These are phyloP conservation scores for Wickerhamomyces subpelliculosus DNA, from an alignment of 805 yeast species.

Conservation along the genomic window DNA sequence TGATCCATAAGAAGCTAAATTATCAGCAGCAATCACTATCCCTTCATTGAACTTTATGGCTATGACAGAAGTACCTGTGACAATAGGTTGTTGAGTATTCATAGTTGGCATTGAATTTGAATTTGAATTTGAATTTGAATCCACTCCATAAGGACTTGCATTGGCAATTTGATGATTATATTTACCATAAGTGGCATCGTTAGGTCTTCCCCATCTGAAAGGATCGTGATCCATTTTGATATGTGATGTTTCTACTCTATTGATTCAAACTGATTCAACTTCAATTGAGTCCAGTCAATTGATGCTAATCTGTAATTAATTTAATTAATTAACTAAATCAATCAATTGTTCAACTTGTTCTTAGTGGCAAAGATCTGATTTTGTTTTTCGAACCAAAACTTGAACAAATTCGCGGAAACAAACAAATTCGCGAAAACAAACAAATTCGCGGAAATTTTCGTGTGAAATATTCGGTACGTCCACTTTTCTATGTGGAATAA, in stretches of 20 bases:
- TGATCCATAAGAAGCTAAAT: conserved; percentile 89
- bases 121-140: conserved; percentile 5
- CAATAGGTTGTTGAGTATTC: conserved; percentile 91
- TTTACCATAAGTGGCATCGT: conserved; percentile 70
- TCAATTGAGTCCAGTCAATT: no score
- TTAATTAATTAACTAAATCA: no score
- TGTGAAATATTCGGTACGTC: no score
- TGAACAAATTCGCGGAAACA: no score
- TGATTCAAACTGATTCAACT: not conserved
- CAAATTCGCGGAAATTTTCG: no score
- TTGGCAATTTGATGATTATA: conserved; percentile 72
- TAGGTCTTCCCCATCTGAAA: conserved; percentile 91
- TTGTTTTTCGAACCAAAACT: no score
- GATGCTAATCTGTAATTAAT: no score
- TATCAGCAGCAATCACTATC: conserved; percentile 91
- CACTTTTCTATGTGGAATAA: no score
- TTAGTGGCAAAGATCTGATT: no score
- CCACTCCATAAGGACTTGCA: conserved; percentile 38
- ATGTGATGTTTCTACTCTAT: not conserved
- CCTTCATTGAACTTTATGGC: conserved; percentile 89
- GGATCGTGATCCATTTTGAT: conserved; percentile 88
- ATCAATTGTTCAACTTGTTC: no score
- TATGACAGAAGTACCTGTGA: conserved; percentile 94
- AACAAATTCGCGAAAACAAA: no score
- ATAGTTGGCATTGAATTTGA: conserved; percentile 53